Base-by-base conservation (phyloP, 2,329 filamentous ascomycete genomes). In the Aspergillus tamarii region DNA sequence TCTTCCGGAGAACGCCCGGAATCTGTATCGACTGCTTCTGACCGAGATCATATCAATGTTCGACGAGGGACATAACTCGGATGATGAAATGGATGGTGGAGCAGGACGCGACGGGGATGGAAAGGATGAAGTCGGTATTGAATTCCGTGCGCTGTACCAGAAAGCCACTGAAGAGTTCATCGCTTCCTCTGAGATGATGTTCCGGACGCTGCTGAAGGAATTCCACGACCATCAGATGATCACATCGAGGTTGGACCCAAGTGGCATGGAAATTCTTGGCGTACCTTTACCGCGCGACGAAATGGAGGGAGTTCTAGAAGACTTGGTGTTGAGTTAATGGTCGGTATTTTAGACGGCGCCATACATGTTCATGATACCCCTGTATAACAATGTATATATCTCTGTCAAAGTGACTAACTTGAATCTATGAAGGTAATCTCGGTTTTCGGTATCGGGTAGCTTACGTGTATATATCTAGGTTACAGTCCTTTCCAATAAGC, bases 151-250 rank as follows among this genome's bases (percentile, higher is more conserved):
- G 70, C 78, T 99, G 67, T 99, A 98, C 74, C 93, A 96, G 76
- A 97, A 97, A 81, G 94, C 95, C 2, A 91, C 94, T 6, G 94
- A 97, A 79, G 93, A 97, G 74, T 98, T 99, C 77, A 95, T 99
- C 57, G 97, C 94, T 77, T 95, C 92, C 70, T 97, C 91, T 64
- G 95, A 98, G 81, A 93, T 98, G 86, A 93, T 92, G 66, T 98
- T 98, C 81, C 86, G 95, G 65, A 97, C 94, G 30, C 77, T 99
- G 74, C 80, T 99, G 66, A 98, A 98, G 80, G 95, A 99, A 86
- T 95, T 99, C 77, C 93, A 97, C 75, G 95, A 99, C 73, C 95
- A 99, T 81, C 93, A 97, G 74, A 98, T 99, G 88, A 91, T 99
- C 67, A 92, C 92, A 61, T 96, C 91, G 66, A 88, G 89, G 66